A percentile compares a stretch with the other conserved stretches of the same genome.
These are phyloP conservation scores for Aspergillus carlsbadensis DNA, from an alignment of 495 filamentous ascomycete species.

Conservation along the genomic window DNA sequence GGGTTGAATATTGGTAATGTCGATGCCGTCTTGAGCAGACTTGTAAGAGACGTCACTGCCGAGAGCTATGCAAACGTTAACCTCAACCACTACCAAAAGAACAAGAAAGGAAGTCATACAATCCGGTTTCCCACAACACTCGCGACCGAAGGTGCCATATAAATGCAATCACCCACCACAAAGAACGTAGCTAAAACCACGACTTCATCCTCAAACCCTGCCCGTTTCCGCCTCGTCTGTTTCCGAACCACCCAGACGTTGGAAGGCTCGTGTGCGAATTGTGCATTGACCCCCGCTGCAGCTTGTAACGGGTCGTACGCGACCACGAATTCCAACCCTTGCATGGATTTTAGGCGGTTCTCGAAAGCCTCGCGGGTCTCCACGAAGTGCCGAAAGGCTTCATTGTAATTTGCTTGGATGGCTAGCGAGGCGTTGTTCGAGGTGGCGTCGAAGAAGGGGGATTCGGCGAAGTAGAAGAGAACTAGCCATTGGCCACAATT, in stretches of 20 bases:
- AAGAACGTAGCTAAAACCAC: constrained; percentile 77
- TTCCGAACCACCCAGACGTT: constrained; percentile 93
- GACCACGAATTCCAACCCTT: constrained; percentile 79
- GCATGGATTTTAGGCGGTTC: constrained; percentile 69
- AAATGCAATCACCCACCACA: constrained; percentile 80
- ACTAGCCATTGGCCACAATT: constrained; percentile 40
- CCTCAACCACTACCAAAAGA: neutral
- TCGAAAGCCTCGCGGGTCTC: constrained; percentile 79
- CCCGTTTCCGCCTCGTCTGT: constrained; percentile 66
- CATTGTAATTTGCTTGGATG: constrained; percentile 73
- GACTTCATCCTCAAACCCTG: constrained; percentile 64
- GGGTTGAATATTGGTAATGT: constrained; percentile 71
- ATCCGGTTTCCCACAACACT: constrained; percentile 76
- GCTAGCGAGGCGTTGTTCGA: constrained; percentile 83
- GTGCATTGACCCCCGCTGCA: constrained; percentile 61
- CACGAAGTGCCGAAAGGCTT: constrained; percentile 60
- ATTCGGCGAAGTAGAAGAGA: constrained; percentile 85
- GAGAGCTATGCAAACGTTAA: constrained; percentile 47
- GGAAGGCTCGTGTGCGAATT: constrained; percentile 48
- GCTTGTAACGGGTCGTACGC: constrained; percentile 67
- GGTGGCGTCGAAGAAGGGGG: constrained; percentile 85
- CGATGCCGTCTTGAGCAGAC: constrained; percentile 62
- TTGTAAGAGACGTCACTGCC: constrained; percentile 61
- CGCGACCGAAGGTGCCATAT: constrained; percentile 80
- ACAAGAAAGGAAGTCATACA: constrained; percentile 45